Percentiles rank a stretch among this genome's conserved stretches.
These are phyloP conservation scores for Mortierella polycephala DNA, from an alignment of 371 early-diverging fungal species.

Conservation along the genomic window DNA sequence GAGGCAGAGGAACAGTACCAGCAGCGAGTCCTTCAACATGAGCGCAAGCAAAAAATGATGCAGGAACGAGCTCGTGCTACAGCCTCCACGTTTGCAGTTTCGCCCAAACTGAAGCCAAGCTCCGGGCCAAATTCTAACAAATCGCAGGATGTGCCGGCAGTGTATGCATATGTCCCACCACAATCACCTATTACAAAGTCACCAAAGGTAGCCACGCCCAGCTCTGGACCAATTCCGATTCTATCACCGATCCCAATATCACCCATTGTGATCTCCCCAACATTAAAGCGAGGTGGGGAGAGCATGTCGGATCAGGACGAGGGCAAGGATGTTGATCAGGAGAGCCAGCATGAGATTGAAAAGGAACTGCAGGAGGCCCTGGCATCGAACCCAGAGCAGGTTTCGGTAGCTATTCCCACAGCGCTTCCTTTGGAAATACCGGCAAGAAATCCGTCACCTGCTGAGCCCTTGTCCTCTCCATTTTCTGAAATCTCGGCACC, in stretches of 20 bases:
- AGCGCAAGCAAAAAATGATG: conserved; percentile 43
- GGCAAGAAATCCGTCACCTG: conserved; percentile 36
- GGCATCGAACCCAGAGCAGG: no score
- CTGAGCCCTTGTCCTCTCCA: conserved; percentile 28
- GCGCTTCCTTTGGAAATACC: conserved; percentile 3
- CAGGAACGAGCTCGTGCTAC: conserved; percentile 53
- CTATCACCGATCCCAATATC: conserved; percentile 23
- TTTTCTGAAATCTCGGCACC: conserved; percentile 49
- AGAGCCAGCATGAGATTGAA: conserved; percentile 34
- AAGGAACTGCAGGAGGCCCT: conserved; percentile 37
- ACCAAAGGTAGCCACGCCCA: background rate
- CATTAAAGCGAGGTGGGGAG: conserved; percentile 25
- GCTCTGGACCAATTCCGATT: conserved; percentile 5
- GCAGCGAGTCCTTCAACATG: conserved; percentile 45
- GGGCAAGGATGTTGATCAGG: conserved; percentile 15
- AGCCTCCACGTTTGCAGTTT: conserved; percentile 48
- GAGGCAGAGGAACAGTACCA: conserved; percentile 52
- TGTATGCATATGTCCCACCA: conserved; percentile 18
- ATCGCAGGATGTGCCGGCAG: background rate
- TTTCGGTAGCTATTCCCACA: no score
- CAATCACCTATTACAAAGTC: conserved; percentile 1
- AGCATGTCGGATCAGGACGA: background rate
- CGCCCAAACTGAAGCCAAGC: conserved; percentile 8
- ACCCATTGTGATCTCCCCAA: conserved; percentile 29
- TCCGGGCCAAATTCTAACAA: background rate